These are phyloP conservation scores for Botrytis hyacinthi DNA, from an alignment of 2,329 filamentous ascomycete genomes.

Conservation along the genomic window DNA sequence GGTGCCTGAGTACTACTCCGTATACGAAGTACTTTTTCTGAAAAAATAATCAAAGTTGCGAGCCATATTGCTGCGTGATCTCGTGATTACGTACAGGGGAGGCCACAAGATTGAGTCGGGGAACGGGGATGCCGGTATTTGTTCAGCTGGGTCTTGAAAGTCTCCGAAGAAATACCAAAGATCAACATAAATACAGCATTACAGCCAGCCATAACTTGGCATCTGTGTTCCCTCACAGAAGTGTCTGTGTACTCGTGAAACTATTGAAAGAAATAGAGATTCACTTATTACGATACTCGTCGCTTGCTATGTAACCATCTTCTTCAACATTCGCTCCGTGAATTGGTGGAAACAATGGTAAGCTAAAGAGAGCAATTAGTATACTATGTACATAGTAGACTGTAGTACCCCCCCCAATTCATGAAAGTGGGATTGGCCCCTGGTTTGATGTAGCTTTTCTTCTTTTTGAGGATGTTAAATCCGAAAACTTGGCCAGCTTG, in stretches of 20 bases:
- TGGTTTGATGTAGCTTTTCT: background rate
- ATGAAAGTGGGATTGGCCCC: background rate
- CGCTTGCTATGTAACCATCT: background rate
- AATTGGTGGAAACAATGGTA: background rate
- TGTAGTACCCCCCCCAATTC: background rate
- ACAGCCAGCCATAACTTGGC: constrained; percentile 2
- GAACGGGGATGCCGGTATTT: background rate
- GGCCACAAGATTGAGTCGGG: background rate
- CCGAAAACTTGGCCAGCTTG: background rate
- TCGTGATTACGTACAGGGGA: background rate
- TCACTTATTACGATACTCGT: background rate
- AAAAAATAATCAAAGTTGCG: background rate
- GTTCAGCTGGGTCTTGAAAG: background rate
- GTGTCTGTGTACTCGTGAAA: background rate
- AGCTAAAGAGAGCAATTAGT: background rate
- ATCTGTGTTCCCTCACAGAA: background rate
- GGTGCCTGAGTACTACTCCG: background rate
- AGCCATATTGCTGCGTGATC: background rate
- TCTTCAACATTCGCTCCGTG: background rate
- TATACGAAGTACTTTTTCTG: background rate
- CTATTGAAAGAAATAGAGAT: background rate
- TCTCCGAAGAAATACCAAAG: background rate
- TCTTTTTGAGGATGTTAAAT: background rate
- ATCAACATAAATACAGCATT: background rate
- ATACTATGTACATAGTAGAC: background rate